Percentiles rank a stretch among this genome's conserved stretches.
Conservation (phyloP, 2,329 filamentous ascomycete genomes). For the Lachnellula subtilissima region DNA sequence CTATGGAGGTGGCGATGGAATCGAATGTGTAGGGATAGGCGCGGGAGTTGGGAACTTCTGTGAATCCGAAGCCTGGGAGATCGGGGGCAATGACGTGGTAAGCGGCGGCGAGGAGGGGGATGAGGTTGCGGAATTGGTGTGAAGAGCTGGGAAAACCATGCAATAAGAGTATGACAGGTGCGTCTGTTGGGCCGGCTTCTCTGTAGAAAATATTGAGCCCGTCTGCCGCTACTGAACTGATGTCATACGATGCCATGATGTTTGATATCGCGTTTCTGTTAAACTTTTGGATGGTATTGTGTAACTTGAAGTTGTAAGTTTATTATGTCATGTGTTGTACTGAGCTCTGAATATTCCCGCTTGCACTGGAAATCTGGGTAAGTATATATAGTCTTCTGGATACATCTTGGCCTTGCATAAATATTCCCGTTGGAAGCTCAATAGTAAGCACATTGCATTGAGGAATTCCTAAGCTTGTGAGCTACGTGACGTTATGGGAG, state of each 20-base stretch:
- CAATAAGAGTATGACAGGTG: slow-evolving; percentile 38
- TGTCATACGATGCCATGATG: slow-evolving; percentile 14
- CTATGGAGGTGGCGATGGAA: slow-evolving; percentile 43
- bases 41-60: slow-evolving; percentile 42
- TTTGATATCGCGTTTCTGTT: not conserved
- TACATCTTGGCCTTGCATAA: not conserved
- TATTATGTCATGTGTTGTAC: not conserved
- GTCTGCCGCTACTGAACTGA: slow-evolving; percentile 26
- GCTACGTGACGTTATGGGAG: too few species aligned
- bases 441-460: not conserved
- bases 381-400: not conserved
- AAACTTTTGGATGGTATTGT: too few species aligned
- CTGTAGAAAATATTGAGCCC: slow-evolving; percentile 41
- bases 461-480: not conserved
- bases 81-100: slow-evolving; percentile 51
- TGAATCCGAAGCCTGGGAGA: slow-evolving; percentile 57
- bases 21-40: slow-evolving; percentile 51
- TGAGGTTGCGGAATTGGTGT: slow-evolving; percentile 41
- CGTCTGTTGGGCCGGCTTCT: slow-evolving; percentile 28
- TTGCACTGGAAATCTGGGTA: not conserved
- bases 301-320: not conserved
- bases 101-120: slow-evolving; percentile 36
- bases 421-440: not conserved
- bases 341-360: not conserved
- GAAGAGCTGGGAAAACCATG: slow-evolving; percentile 44